Conservation (phyloP, 371 early-diverging fungal genomes). For the Zychaea mexicana region DNA sequence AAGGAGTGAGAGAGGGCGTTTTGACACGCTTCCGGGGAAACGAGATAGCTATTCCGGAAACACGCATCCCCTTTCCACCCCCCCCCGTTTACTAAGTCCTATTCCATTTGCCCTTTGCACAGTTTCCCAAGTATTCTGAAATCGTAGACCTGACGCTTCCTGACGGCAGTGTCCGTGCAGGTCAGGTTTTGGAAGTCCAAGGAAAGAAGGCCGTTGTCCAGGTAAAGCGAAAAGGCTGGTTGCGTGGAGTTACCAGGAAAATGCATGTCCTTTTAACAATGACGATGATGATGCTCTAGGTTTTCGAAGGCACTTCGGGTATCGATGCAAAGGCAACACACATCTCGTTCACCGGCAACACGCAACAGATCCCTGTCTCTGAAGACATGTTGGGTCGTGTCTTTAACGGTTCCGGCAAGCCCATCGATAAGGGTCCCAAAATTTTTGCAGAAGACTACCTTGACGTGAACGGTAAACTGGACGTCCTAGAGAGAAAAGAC, state of each 20-base stretch:
- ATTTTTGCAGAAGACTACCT: constrained; percentile 99
- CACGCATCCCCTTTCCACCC: too few relatives aligned
- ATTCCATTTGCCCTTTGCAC: constrained; percentile 1
- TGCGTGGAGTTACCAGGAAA: background rate
- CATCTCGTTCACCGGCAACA: constrained; percentile 98
- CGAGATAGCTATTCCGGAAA: too few relatives aligned
- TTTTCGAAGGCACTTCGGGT: constrained; percentile 99
- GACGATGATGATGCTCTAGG: constrained; percentile 47
- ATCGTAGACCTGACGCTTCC: constrained; percentile 98
- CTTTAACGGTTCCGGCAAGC: constrained; percentile 99
- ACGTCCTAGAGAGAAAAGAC: too few relatives aligned
- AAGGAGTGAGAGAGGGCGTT: constrained; percentile 3
- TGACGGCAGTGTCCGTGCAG: constrained; percentile 95
- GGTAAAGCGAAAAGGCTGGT: too few relatives aligned
- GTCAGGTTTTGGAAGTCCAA: constrained; percentile 99
- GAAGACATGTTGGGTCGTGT: constrained; percentile 99
- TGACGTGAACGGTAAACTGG: constrained; percentile 94
- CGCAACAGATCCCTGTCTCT: constrained; percentile 97
- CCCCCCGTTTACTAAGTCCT: too few relatives aligned
- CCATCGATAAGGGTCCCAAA: constrained; percentile 99
- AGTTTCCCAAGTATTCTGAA: constrained; percentile 98
- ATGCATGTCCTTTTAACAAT: background rate
- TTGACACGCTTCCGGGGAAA: constrained; percentile 20
- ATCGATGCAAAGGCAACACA: constrained; percentile 98
- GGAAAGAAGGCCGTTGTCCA: constrained; percentile 99